Percentiles rank a stretch among this genome's conserved stretches.
phyloP scores from a whole-genome alignment of 768 basidiomycete genomes.

The Pulveroboletus sp. region DNA sequence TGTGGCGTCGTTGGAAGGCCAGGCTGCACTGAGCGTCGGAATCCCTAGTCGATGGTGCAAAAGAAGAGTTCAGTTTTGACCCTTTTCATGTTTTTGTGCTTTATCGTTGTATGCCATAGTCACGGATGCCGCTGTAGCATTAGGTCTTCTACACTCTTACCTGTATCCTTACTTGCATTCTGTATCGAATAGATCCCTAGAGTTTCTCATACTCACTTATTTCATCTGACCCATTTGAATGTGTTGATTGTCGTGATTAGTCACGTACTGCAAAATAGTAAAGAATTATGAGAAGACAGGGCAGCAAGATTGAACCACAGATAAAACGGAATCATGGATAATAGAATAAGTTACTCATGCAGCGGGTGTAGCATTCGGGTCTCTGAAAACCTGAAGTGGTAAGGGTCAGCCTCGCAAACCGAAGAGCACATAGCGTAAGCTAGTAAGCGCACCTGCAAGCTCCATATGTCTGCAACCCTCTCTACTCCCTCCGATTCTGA shows the following conservation, averaged over 20 bases:
- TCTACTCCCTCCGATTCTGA: conserved; percentile 38
- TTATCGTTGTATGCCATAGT: background rate
- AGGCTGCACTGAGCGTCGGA: conserved; percentile 16
- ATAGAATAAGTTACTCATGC: conserved; percentile 28
- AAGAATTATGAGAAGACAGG: conserved; percentile 6
- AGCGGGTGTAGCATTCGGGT: conserved; percentile 34
- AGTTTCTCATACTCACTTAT: too few species aligned
- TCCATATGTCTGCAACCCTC: conserved; percentile 71
- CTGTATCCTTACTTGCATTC: conserved; percentile 23
- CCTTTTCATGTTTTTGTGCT: background rate
- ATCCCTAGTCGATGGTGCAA: background rate
- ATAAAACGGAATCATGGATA: conserved; percentile 8
- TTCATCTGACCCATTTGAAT: background rate
- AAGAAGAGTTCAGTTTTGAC: background rate
- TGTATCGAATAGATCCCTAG: conserved; percentile 16
- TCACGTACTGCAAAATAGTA: background rate
- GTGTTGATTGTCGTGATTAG: background rate
- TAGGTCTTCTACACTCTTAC: background rate
- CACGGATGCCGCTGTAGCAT: conserved; percentile 8
- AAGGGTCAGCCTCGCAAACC: background rate
- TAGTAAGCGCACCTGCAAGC: conserved; percentile 53
- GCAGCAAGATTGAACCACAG: conserved; percentile 10
- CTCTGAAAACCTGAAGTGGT: conserved; percentile 40
- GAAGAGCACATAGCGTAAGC: background rate
- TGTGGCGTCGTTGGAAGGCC: conserved; percentile 53